Conservation (phyloP, 2,329 filamentous ascomycete species). For the Aspergillus ibericus region DNA sequence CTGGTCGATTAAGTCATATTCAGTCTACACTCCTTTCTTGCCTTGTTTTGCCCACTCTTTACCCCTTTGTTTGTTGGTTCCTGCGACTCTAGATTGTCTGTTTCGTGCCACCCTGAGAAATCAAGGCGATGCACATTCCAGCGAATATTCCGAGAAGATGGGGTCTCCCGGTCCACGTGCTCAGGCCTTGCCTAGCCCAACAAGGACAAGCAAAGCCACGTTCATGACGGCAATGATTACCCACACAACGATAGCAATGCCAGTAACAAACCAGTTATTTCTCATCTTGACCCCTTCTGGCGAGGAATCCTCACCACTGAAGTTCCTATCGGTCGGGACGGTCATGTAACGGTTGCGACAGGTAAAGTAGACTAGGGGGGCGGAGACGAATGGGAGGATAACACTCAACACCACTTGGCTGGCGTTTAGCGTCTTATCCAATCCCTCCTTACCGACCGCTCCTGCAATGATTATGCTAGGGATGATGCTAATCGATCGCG, state of each 20-base stretch:
- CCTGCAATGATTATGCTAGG: conserved; percentile 82
- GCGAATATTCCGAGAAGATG: not conserved
- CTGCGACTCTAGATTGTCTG: not conserved
- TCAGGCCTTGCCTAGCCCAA: conserved; percentile 55
- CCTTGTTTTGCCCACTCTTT: not conserved
- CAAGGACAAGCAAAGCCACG: conserved; percentile 69
- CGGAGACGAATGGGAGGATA: conserved; percentile 77
- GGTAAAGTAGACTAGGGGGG: conserved; percentile 83
- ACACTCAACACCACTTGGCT: conserved; percentile 77
- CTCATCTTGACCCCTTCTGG: conserved; percentile 60
- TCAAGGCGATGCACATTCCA: not conserved
- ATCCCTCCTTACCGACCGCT: conserved; percentile 68
- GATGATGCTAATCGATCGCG: conserved; percentile 75
- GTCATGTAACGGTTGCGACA: conserved; percentile 79
- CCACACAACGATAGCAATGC: conserved; percentile 66
- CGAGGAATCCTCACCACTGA: conserved; percentile 29
- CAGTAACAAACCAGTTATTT: conserved; percentile 66
- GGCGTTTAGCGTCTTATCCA: conserved; percentile 71
- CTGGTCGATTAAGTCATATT: not conserved
- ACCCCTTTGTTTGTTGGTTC: not conserved
- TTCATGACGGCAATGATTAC: conserved; percentile 75
- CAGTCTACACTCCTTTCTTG: not conserved
- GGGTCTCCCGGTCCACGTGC: not conserved
- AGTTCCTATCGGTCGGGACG: conserved; percentile 52
- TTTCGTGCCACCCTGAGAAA: not conserved